phyloP scores from a whole-genome alignment of 2,329 filamentous ascomycete genomes.

The Ampelomyces quisqualis region DNA sequence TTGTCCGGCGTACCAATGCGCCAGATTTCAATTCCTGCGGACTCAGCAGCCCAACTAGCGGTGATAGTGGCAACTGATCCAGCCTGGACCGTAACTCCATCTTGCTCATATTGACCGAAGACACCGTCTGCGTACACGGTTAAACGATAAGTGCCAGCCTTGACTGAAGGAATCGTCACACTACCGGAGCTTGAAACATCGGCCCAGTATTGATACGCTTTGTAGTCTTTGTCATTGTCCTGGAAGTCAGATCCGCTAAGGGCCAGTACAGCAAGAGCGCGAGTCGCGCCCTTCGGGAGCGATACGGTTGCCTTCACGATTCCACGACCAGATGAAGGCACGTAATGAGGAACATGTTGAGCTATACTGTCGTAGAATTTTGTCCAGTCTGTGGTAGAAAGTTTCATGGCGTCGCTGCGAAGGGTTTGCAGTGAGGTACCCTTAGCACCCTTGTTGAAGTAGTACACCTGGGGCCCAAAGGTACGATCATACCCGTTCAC shows the following conservation, averaged over 20 bases:
- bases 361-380: constrained; percentile 66
- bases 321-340: constrained; percentile 55
- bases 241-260: constrained; percentile 57
- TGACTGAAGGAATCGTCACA: constrained; percentile 57
- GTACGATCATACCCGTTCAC: constrained; percentile 65
- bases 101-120: constrained; percentile 61
- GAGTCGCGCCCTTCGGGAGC: constrained; percentile 54
- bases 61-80: constrained; percentile 39
- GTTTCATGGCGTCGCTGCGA: constrained; percentile 56
- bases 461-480: constrained; percentile 64
- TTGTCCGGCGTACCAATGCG: constrained; percentile 65
- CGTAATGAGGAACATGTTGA: constrained; percentile 59
- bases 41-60: constrained; percentile 56
- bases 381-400: constrained; percentile 57
- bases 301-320: constrained; percentile 53
- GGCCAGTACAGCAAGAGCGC: constrained; percentile 58
- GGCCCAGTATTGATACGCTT: constrained; percentile 65
- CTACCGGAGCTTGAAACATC: constrained; percentile 48
- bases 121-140: constrained; percentile 64
- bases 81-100: constrained; percentile 51
- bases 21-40: constrained; percentile 60
- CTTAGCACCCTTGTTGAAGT: constrained; percentile 60
- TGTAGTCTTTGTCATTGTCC: constrained; percentile 58
- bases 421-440: constrained; percentile 43
- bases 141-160: constrained; percentile 60